Evolutionary conservation across 73 alveolate genomes (phyloP).

Genomic region (Stentor roeselii): DNA sequence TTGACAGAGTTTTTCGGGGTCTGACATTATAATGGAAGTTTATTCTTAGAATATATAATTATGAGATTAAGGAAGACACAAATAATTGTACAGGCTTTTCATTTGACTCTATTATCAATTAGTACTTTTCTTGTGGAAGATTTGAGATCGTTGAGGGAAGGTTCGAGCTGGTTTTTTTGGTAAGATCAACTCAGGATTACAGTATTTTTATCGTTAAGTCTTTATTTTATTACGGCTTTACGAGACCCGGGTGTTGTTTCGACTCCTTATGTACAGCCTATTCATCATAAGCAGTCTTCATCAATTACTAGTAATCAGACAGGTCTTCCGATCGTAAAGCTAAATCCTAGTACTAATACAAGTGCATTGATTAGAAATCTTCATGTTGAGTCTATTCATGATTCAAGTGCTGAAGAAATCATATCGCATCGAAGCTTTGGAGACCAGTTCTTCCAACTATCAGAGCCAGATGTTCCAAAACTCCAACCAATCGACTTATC

Average conservation of each 20-base stretch:
- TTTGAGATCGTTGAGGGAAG: background rate
- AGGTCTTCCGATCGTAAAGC: background rate
- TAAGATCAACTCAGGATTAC: background rate
- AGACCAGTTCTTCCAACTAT: background rate
- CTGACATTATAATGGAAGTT: no score
- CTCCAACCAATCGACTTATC: background rate
- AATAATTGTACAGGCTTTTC: background rate
- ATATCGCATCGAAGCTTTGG: background rate
- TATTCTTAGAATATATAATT: no score
- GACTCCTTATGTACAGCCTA: background rate
- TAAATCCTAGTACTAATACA: background rate
- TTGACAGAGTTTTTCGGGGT: no score
- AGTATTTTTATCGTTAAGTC: background rate
- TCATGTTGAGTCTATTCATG: background rate
- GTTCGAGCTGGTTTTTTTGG: background rate
- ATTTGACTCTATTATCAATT: background rate
- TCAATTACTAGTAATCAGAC: background rate
- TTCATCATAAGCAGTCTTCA: background rate
- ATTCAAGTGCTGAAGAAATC: background rate
- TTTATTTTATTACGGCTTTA: background rate
- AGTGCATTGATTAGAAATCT: background rate
- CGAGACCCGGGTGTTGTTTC: conserved; percentile 20
- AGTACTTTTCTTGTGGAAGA: background rate
- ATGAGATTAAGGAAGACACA: no score
- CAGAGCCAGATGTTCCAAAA: background rate